Evolutionary conservation across 306 rosid genomes (phyloP).

Genomic region (Sesbania bispinosa): DNA sequence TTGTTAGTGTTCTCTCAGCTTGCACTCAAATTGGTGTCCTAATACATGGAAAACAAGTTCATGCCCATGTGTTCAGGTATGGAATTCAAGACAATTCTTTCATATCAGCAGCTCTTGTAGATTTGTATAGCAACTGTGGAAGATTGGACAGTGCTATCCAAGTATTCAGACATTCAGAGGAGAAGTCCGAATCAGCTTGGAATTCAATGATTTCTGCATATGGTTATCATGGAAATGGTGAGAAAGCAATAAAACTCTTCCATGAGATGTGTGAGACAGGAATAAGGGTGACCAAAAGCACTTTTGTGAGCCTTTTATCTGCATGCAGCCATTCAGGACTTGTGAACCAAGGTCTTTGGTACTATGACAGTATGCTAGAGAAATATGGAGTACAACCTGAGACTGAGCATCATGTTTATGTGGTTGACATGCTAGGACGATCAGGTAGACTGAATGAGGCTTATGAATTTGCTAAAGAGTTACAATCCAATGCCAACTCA

Average conservation of each 20-base stretch:
- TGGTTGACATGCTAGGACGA: slow-evolving; percentile 54
- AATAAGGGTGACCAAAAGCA: slow-evolving; percentile 46
- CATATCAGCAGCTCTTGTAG: slow-evolving; percentile 54
- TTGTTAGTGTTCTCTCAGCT: slow-evolving; percentile 46
- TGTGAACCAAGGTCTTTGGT: slow-evolving; percentile 43
- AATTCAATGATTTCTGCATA: slow-evolving; percentile 55
- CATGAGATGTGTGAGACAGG: slow-evolving; percentile 40
- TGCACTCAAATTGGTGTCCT: slow-evolving; percentile 52
- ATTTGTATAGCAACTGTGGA: slow-evolving; percentile 54
- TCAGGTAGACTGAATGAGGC: slow-evolving; percentile 51
- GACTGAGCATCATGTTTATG: slow-evolving; percentile 52
- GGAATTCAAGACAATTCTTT: slow-evolving; percentile 38
- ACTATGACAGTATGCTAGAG: slow-evolving; percentile 38
- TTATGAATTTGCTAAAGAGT: slow-evolving; percentile 35
- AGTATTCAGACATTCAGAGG: slow-evolving; percentile 34
- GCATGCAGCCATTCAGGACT: slow-evolving; percentile 64
- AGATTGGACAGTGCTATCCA: slow-evolving; percentile 46
- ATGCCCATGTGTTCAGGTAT: slow-evolving; percentile 27
- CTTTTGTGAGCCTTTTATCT: slow-evolving; percentile 55
- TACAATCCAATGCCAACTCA: slow-evolving; percentile 25
- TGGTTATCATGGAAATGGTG: slow-evolving; percentile 50
- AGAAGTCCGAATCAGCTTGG: slow-evolving; percentile 54
- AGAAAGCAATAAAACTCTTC: slow-evolving; percentile 43
- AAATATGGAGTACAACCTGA: slow-evolving; percentile 44
- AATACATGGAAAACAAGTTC: slow-evolving; percentile 49